phyloP scores from a whole-genome alignment of 192 early-diverging fungal species.

The Coemansia sp. region DNA sequence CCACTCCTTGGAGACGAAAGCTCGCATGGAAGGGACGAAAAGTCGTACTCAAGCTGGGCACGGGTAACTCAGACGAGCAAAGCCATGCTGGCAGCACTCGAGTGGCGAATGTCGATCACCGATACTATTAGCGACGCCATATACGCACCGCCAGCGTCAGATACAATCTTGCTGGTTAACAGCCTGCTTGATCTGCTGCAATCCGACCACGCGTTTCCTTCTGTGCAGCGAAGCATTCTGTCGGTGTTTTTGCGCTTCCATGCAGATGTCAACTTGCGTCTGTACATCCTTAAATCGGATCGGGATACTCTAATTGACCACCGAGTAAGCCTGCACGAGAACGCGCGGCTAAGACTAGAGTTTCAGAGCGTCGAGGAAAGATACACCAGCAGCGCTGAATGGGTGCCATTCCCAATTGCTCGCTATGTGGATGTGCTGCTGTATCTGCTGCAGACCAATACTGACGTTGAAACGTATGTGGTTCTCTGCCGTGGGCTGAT shows the following conservation, averaged over 20 bases:
- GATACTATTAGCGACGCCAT: constrained; percentile 16
- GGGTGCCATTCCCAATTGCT: constrained; percentile 51
- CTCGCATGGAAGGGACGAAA: constrained; percentile 9
- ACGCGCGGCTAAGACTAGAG: constrained; percentile 31
- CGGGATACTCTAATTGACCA: constrained; percentile 50
- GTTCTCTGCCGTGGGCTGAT: constrained; percentile 65
- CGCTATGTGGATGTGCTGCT: constrained; percentile 60
- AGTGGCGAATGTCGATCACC: constrained; percentile 38
- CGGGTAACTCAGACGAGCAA: constrained; percentile 22
- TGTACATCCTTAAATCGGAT: constrained; percentile 32
- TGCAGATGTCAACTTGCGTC: constrained; percentile 36
- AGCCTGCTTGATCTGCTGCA: constrained; percentile 34
- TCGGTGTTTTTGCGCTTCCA: constrained; percentile 37
- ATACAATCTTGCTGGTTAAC: constrained; percentile 38
- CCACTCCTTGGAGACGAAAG: background rate
- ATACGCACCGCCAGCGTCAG: constrained; percentile 18
- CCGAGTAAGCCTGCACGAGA: constrained; percentile 48
- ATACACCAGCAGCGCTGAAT: constrained; percentile 2
- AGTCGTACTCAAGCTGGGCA: constrained; percentile 20
- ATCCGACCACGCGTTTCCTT: constrained; percentile 34
- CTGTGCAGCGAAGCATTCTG: constrained; percentile 39
- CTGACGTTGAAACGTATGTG: constrained; percentile 68
- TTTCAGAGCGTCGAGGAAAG: background rate
- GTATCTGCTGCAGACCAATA: constrained; percentile 63
- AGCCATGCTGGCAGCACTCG: constrained; percentile 26